These are phyloP conservation scores for Fonsecaea nubica DNA, from an alignment of 2,329 filamentous ascomycete genomes.

Conservation along the genomic window DNA sequence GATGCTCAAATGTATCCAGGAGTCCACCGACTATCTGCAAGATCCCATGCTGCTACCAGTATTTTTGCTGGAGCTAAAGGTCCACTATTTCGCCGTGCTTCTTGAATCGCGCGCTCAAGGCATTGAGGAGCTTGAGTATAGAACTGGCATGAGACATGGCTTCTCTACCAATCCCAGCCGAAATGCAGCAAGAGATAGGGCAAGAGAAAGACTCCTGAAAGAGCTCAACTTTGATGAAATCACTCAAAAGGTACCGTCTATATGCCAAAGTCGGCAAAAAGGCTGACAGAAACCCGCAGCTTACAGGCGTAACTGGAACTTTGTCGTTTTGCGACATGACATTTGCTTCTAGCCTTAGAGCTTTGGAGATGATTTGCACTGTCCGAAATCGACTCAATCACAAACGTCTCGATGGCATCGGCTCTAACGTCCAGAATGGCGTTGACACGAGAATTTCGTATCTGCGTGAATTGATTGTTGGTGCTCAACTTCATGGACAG, in stretches of 20 bases:
- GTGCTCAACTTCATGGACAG: constrained; percentile 19
- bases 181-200: constrained; percentile 8
- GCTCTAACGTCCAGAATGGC: background rate
- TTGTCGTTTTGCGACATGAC: constrained; percentile 31
- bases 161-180: constrained; percentile 19
- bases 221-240: constrained; percentile 28
- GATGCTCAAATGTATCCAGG: constrained; percentile 22
- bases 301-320: constrained; percentile 31
- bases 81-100: constrained; percentile 31
- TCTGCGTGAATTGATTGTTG: constrained; percentile 26
- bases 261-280: background rate
- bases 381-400: constrained; percentile 1
- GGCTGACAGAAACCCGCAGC: background rate
- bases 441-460: constrained; percentile 22
- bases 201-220: constrained; percentile 20
- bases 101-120: constrained; percentile 27
- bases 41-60: constrained; percentile 28
- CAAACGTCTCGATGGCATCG: background rate
- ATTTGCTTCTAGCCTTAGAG: constrained; percentile 22
- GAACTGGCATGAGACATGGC: constrained; percentile 31
- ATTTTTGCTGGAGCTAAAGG: constrained; percentile 28
- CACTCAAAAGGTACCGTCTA: constrained; percentile 21
- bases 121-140: constrained; percentile 29
- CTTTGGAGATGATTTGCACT: constrained; percentile 21
- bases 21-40: constrained; percentile 9